Base-by-base conservation (phyloP, 352 stramenopile genomes). In the Pythium graminicola region DNA sequence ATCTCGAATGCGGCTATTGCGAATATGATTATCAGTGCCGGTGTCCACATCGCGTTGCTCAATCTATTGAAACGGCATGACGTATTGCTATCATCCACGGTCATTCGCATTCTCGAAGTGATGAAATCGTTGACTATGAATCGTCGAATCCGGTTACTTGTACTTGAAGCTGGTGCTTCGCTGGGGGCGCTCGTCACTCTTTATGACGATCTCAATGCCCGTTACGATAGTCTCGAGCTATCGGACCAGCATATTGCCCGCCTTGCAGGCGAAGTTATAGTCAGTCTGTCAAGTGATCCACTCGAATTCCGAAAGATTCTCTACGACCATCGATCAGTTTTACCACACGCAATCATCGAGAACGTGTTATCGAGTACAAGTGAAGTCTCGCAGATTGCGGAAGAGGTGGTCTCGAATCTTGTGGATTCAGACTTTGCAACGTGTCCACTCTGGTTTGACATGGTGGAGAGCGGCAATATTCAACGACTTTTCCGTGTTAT, bases 381-480 rank as follows among this genome's bases (percentile, higher is more conserved):
- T 2, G 69, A 81, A 16, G 73, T 90, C 4, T 68, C 76, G 4
- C 52, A 70, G 14, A 84, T 67, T 6, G 81, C 81, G 0, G 81
- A 90, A 52, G 70, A 86, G 38, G 84, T 90, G 10, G 74, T 90
- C 4, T 54, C 81, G 13, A 85, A 85, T 32, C 71, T 92, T 8
- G 81, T 90, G 13, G 76, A 85, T 48, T 86, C 78, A 11, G 81
- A 92, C 50, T 92, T 89, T 43, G 76, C 79, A 11, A 89, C 78
- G 24, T 92, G 81, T 41, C 81, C 81, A 7, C 50, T 92, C n/a
- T 92, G 81, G 81, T 62, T 85, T 31, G 61, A 86, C 50, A 56
- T 89, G 45, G 83, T 92, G 24, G 75, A 89, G 50, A 76, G 27
- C 13, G 70, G 68, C 10, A 74, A 86, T 44, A 70, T 89, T 19